These are phyloP conservation scores for Cicer chorassanicum DNA, from an alignment of 306 rosid species.

Conservation along the genomic window DNA sequence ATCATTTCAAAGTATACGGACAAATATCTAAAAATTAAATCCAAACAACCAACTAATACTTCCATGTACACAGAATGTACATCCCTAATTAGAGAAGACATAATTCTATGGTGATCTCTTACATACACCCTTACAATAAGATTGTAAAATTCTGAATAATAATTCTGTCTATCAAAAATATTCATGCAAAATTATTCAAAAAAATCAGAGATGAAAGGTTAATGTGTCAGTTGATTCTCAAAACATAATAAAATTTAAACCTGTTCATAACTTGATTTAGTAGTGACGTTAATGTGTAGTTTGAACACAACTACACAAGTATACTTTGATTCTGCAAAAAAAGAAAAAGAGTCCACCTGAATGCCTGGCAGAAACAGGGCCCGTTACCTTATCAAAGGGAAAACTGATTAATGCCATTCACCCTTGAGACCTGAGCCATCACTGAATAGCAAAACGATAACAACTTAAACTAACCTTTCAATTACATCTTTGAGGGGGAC, in stretches of 20 bases:
- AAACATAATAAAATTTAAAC: constrained; percentile 20
- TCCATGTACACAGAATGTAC: constrained; percentile 15
- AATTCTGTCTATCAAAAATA: constrained; percentile 15
- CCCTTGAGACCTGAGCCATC: constrained; percentile 34
- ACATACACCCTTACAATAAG: constrained; percentile 14
- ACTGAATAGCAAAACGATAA: not conserved
- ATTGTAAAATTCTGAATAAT: constrained; percentile 37
- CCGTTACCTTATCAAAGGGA: constrained; percentile 30
- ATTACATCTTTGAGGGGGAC: constrained; percentile 64
- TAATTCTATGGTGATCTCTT: constrained; percentile 14
- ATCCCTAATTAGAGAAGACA: constrained; percentile 16
- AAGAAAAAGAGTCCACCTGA: constrained; percentile 12
- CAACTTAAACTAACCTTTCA: constrained; percentile 56
- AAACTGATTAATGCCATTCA: constrained; percentile 30
- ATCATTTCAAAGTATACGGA: constrained; percentile 10
- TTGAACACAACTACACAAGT: constrained; percentile 23
- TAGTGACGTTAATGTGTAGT: constrained; percentile 1
- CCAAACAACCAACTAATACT: constrained; percentile 13
- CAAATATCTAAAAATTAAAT: constrained; percentile 39
- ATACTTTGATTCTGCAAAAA: constrained; percentile 6
- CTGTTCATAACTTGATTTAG: constrained; percentile 36
- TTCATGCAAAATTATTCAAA: not conserved
- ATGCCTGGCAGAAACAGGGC: constrained; percentile 14
- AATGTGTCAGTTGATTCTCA: not conserved
- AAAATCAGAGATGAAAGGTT: constrained; percentile 30